A percentile compares a stretch with the other conserved stretches of the same genome.
phyloP scores from a whole-genome alignment of 2,329 filamentous ascomycete genomes.

The Magnaporthiopsis incrustans region DNA sequence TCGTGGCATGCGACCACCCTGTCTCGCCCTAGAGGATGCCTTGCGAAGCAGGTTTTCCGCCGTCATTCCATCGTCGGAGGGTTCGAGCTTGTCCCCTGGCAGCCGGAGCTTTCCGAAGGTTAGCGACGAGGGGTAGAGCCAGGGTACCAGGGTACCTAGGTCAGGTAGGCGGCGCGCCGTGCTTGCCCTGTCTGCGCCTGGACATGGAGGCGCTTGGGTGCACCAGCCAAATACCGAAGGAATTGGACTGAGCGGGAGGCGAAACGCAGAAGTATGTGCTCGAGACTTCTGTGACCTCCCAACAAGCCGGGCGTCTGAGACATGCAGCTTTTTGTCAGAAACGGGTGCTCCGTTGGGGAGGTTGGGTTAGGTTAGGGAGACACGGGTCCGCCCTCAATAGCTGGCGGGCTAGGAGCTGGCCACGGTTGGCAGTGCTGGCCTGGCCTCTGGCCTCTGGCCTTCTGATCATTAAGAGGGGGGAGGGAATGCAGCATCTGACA shows the following conservation, averaged over 20 bases:
- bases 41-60: neutral
- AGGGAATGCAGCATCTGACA: neutral
- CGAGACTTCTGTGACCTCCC: neutral
- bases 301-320: neutral
- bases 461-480: neutral
- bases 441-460: no score
- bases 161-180: neutral
- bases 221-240: neutral
- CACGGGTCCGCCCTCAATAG: no score
- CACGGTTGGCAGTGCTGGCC: neutral
- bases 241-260: neutral
- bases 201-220: neutral
- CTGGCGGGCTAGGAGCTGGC: no score
- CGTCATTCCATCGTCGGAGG: neutral
- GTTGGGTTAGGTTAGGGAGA: neutral
- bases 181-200: neutral
- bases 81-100: neutral
- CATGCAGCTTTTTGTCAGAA: neutral
- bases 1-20: neutral
- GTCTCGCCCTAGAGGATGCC: neutral
- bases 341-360: neutral
- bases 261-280: neutral
- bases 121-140: neutral
- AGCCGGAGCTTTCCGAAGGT: neutral
- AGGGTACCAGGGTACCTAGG: neutral